Evolutionary conservation across 495 filamentous ascomycete genomes (phyloP).

Genomic region (Annulohypoxylon nitens): DNA sequence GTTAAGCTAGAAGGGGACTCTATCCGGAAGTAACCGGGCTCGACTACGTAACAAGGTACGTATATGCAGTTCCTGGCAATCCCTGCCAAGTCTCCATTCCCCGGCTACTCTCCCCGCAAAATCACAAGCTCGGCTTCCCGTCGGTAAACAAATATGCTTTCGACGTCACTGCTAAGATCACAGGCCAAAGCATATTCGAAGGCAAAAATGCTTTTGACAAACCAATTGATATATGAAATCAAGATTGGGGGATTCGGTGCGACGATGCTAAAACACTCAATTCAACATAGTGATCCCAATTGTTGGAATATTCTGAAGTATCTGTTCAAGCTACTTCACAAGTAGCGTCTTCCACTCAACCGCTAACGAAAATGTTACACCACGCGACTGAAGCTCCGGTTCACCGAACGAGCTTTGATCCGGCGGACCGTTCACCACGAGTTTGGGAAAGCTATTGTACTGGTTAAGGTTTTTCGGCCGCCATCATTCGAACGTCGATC

Average conservation of each 20-base stretch:
- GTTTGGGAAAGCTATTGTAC: constrained; percentile 8
- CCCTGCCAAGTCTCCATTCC: constrained; percentile 36
- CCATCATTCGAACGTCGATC: constrained; percentile 46
- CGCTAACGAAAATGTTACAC: constrained; percentile 15
- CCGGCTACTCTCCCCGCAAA: constrained; percentile 59
- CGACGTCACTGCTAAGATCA: constrained; percentile 50
- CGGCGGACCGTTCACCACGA: constrained; percentile 40
- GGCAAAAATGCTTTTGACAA: constrained; percentile 2
- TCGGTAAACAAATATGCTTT: constrained; percentile 53
- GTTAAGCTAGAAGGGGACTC: constrained; percentile 17
- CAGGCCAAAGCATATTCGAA: constrained; percentile 27
- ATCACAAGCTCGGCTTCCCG: constrained; percentile 67
- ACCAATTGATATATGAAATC: neutral
- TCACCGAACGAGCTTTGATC: constrained; percentile 43
- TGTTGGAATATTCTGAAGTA: neutral
- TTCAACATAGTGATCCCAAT: neutral
- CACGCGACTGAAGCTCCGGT: constrained; percentile 46
- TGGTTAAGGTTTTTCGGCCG: constrained; percentile 33
- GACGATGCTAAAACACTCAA: neutral
- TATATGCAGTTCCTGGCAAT: constrained; percentile 32
- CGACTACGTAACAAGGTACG: constrained; percentile 19
- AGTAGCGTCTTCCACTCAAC: constrained; percentile 27
- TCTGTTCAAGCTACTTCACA: neutral
- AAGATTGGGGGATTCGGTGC: neutral
- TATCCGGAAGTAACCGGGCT: constrained; percentile 41